Conservation (phyloP, 768 basidiomycete genomes). For the Tulasnella sp. region DNA sequence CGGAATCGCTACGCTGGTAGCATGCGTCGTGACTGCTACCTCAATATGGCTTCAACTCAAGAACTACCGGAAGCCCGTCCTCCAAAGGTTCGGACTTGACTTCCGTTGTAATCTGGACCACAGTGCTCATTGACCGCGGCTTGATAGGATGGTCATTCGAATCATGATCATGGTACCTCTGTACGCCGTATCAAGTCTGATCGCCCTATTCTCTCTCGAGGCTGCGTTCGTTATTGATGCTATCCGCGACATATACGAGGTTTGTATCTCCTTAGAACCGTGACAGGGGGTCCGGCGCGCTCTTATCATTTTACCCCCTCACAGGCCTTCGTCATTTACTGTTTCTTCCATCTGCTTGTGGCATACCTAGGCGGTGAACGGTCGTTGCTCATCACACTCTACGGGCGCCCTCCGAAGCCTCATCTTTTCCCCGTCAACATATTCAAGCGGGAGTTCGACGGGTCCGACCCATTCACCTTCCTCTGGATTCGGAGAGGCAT, state of each 20-base stretch:
- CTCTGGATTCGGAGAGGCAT: constrained; percentile 92
- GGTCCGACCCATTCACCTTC: constrained; percentile 90
- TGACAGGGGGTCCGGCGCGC: background rate
- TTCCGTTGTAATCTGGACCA: background rate
- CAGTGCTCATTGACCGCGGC: constrained; percentile 15
- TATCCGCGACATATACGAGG: constrained; percentile 93
- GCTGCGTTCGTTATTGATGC: constrained; percentile 95
- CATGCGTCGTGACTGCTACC: constrained; percentile 58
- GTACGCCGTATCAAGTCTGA: constrained; percentile 82
- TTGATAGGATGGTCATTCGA: constrained; percentile 71
- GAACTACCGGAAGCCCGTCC: constrained; percentile 70
- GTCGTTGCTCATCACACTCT: constrained; percentile 80
- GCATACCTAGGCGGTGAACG: constrained; percentile 88
- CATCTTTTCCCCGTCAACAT: constrained; percentile 78
- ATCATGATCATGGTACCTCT: constrained; percentile 94
- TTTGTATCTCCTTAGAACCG: constrained; percentile 25
- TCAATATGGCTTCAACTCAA: constrained; percentile 74
- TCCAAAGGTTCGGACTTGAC: constrained; percentile 52
- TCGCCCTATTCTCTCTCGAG: constrained; percentile 86
- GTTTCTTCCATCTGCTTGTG: constrained; percentile 73
- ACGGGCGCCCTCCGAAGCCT: constrained; percentile 79
- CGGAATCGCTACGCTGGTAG: constrained; percentile 51
- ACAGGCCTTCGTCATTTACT: constrained; percentile 90
- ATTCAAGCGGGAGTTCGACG: constrained; percentile 79
- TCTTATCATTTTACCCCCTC: background rate